Percentiles rank a stretch among this genome's conserved stretches.
phyloP scores from a whole-genome alignment of 2,329 filamentous ascomycete genomes.

The Byssothecium circinans region DNA sequence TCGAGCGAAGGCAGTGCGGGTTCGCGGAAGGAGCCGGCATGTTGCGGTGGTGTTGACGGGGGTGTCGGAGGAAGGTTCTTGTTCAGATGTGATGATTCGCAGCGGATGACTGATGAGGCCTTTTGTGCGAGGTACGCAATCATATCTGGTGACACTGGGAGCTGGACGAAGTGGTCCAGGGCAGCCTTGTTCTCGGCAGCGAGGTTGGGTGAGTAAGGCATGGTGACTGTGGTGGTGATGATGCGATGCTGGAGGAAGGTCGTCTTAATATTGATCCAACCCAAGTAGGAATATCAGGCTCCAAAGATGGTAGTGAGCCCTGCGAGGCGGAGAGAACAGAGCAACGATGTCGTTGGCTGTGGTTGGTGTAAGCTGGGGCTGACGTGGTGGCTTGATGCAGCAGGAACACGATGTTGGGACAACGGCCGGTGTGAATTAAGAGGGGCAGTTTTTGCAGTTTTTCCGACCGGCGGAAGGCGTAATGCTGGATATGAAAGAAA shows the following conservation, averaged over 20 bases:
- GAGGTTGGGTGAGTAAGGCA: slow-evolving; percentile 51
- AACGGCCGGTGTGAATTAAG: slow-evolving; percentile 31
- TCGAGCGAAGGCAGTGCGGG: slow-evolving; percentile 73
- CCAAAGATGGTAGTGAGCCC: slow-evolving; percentile 30
- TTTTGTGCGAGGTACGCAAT: slow-evolving; percentile 74
- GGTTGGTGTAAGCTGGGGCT: slow-evolving; percentile 41
- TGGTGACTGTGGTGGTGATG: slow-evolving; percentile 28
- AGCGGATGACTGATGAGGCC: slow-evolving; percentile 76
- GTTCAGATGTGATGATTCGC: slow-evolving; percentile 59
- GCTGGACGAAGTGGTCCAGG: slow-evolving; percentile 78
- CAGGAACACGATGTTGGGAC: slow-evolving; percentile 20
- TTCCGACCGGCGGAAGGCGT: slow-evolving; percentile 39
- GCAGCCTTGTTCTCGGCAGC: slow-evolving; percentile 66
- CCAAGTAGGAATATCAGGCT: slow-evolving; percentile 20
- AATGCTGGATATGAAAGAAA: slow-evolving; percentile 13
- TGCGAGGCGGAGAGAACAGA: slow-evolving; percentile 31
- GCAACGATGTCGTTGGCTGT: slow-evolving; percentile 20
- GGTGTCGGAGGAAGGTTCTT: slow-evolving; percentile 60
- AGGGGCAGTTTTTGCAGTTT: slow-evolving; percentile 7
- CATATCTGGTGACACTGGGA: slow-evolving; percentile 74
- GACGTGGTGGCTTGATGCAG: slow-evolving; percentile 31
- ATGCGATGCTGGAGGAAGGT: slow-evolving; percentile 14
- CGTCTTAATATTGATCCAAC: slow-evolving; percentile 18
- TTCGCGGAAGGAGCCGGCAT: slow-evolving; percentile 52
- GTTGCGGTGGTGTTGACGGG: slow-evolving; percentile 60